Conservation (phyloP, 148 eudicot species). For the Rhododendron griersonianum region DNA sequence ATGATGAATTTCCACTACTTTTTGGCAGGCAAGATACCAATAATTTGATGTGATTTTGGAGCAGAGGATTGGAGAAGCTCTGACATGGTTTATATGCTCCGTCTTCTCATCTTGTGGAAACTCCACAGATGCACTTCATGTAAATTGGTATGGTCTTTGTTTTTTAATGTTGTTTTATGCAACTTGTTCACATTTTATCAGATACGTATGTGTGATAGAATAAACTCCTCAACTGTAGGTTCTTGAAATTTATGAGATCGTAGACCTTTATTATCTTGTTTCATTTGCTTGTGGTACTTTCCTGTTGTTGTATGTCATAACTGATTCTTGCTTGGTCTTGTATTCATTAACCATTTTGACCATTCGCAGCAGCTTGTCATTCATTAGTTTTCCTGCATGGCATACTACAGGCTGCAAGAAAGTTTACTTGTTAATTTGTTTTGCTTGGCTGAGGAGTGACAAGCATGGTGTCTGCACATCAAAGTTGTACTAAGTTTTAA, state of each 20-base stretch:
- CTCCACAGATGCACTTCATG: slow-evolving; percentile 19
- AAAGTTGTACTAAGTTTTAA: not conserved
- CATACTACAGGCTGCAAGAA: not conserved
- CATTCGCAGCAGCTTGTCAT: not conserved
- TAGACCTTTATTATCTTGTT: slow-evolving; percentile 1
- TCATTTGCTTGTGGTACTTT: not conserved
- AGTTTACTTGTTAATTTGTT: not conserved
- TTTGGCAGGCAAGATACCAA: slow-evolving; percentile 46
- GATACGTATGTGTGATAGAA: slow-evolving; percentile 18
- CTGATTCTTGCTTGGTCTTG: not conserved
- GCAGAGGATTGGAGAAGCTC: slow-evolving; percentile 3
- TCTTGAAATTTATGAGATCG: slow-evolving; percentile 3
- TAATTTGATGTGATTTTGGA: slow-evolving; percentile 11
- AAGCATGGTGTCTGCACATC: not conserved
- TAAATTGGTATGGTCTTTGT: slow-evolving; percentile 9
- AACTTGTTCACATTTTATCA: slow-evolving; percentile 2
- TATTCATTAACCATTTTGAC: not conserved
- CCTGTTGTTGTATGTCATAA: not conserved
- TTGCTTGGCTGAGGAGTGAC: not conserved
- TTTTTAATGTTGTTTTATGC: not conserved
- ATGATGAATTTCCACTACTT: slow-evolving; percentile 74
- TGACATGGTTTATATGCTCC: slow-evolving; percentile 1
- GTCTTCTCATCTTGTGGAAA: slow-evolving; percentile 12
- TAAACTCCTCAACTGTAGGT: not conserved
- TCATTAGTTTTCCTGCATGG: not conserved